A percentile compares a stretch with the other conserved stretches of the same genome.
Evolutionary conservation across 768 basidiomycete species (phyloP).

Genomic region (Mycena rebaudengoi): DNA sequence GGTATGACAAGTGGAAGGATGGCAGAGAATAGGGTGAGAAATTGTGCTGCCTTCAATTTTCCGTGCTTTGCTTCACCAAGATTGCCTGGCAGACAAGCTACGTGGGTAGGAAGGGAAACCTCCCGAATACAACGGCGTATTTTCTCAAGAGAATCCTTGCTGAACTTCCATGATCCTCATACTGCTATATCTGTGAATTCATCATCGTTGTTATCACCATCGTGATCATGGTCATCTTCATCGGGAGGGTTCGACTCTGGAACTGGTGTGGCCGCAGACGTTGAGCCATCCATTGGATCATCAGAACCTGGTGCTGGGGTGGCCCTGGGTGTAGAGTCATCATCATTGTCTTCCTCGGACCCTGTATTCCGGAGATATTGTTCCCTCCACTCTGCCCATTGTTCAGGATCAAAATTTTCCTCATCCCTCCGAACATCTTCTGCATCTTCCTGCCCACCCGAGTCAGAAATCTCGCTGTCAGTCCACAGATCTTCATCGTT

Average conservation of each 20-base stretch:
- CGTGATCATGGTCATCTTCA: not conserved
- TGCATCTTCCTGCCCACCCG: not conserved
- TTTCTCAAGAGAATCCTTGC: not conserved
- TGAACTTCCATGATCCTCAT: slow-evolving; percentile 7
- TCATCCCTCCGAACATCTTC: not conserved
- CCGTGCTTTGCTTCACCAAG: slow-evolving; percentile 28
- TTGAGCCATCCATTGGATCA: slow-evolving; percentile 13
- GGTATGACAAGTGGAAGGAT: slow-evolving; percentile 25
- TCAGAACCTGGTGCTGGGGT: slow-evolving; percentile 6
- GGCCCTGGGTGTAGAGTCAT: slow-evolving; percentile 1
- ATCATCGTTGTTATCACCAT: not conserved
- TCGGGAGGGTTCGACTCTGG: slow-evolving; percentile 1
- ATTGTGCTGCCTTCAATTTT: slow-evolving; percentile 31
- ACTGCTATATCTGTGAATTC: slow-evolving; percentile 17
- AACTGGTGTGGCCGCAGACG: slow-evolving; percentile 4
- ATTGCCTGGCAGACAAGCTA: slow-evolving; percentile 25
- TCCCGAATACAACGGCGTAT: slow-evolving; percentile 10
- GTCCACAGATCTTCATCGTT: not conserved
- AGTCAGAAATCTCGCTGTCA: slow-evolving; percentile 1
- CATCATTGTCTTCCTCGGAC: slow-evolving; percentile 1
- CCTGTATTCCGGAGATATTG: not conserved
- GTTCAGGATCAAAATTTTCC: not conserved
- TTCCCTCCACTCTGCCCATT: not conserved
- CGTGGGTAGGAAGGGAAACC: slow-evolving; percentile 23
- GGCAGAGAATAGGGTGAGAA: slow-evolving; percentile 18